These are phyloP conservation scores for Aspergillus funiculosus DNA, from an alignment of 495 filamentous ascomycete species.

Conservation along the genomic window DNA sequence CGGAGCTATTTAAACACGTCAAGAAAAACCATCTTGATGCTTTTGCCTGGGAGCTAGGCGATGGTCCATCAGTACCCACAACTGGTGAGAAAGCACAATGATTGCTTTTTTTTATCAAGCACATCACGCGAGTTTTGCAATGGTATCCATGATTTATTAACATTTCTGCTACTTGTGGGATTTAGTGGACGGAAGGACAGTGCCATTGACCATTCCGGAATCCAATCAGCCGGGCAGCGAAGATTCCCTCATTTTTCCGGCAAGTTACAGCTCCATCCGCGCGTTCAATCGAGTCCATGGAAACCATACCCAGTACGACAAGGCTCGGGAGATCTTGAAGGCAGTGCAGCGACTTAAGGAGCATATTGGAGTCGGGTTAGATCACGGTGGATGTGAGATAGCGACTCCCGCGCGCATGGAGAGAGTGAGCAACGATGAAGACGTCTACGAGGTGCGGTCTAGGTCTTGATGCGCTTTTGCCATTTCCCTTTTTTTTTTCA, in stretches of 20 bases:
- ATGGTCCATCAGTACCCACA: constrained; percentile 51
- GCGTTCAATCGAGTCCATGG: constrained; percentile 38
- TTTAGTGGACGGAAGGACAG: constrained; percentile 17
- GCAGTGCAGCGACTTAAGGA: constrained; percentile 41
- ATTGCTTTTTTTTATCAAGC: constrained; percentile 15
- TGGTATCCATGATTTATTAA: constrained; percentile 16
- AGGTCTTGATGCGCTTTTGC: constrained; percentile 11
- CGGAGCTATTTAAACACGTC: constrained; percentile 55
- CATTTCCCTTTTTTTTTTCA: background rate
- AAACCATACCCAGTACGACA: constrained; percentile 31
- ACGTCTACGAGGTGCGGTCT: constrained; percentile 30
- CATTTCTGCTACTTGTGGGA: constrained; percentile 7
- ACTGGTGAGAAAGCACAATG: constrained; percentile 41
- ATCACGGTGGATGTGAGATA: constrained; percentile 37
- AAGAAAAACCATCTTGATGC: constrained; percentile 52
- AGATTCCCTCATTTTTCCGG: constrained; percentile 35
- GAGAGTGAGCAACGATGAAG: constrained; percentile 40
- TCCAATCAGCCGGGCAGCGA: constrained; percentile 16
- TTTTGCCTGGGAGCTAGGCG: constrained; percentile 59
- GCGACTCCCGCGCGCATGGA: constrained; percentile 18
- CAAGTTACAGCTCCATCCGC: constrained; percentile 26
- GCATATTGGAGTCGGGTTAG: constrained; percentile 43
- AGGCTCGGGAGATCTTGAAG: constrained; percentile 35
- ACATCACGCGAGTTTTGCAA: constrained; percentile 8
- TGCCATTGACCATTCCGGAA: constrained; percentile 22